Evolutionary conservation across 305 asterid genomes (phyloP).

Genomic region (Plantago coronopus): DNA sequence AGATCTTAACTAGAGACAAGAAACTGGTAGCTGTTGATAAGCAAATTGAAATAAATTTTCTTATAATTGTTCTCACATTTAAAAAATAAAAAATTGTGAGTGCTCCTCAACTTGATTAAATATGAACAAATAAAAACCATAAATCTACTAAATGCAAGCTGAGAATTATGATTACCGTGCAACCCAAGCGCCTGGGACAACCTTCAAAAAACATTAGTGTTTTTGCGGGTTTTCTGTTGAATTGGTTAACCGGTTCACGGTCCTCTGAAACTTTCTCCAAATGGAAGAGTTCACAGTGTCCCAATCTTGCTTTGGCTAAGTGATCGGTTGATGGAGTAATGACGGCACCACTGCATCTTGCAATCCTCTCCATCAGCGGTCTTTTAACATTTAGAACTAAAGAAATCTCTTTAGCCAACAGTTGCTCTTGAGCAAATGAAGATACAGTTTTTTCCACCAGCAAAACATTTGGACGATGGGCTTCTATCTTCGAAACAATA

Average conservation of each 20-base stretch:
- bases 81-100: too few relatives aligned
- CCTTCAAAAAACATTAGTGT: constrained; percentile 97
- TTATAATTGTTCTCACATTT: too few relatives aligned
- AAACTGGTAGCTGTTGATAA: constrained; percentile 1
- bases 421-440: constrained; percentile 80
- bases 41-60: neutral
- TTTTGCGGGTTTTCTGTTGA: constrained; percentile 68
- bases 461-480: constrained; percentile 83
- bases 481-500: constrained; percentile 80
- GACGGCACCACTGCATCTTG: constrained; percentile 86
- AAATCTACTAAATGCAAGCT: too few relatives aligned
- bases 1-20: neutral
- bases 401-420: constrained; percentile 86
- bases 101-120: too few relatives aligned
- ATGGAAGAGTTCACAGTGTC: constrained; percentile 83
- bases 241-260: constrained; percentile 62
- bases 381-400: constrained; percentile 81
- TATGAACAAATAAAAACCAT: too few relatives aligned
- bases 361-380: constrained; percentile 73
- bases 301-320: constrained; percentile 61
- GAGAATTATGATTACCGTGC: constrained; percentile 66
- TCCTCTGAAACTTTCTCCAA: constrained; percentile 76
- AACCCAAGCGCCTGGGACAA: constrained; percentile 90
- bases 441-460: constrained; percentile 96
- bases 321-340: constrained; percentile 79